These are phyloP conservation scores for Kluyveromyces lactis DNA, from an alignment of 805 yeast genomes.

Conservation along the genomic window DNA sequence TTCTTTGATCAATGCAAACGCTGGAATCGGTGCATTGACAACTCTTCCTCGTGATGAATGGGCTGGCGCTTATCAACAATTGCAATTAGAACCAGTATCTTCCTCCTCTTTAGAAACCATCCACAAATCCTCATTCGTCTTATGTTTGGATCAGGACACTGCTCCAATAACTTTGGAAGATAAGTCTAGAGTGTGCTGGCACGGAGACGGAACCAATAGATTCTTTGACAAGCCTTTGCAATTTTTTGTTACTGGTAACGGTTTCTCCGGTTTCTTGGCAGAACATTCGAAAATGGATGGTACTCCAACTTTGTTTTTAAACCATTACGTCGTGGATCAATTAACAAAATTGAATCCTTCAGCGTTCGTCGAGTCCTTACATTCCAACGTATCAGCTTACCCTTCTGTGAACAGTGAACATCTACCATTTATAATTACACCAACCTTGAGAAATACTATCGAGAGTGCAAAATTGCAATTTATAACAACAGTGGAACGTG, in stretches of 20 bases:
- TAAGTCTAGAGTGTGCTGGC: slow-evolving; percentile 83
- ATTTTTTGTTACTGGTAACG: slow-evolving; percentile 73
- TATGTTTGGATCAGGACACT: slow-evolving; percentile 63
- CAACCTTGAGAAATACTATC: slow-evolving; percentile 43
- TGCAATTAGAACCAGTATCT: slow-evolving; percentile 55
- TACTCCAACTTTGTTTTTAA: slow-evolving; percentile 84
- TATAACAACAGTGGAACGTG: slow-evolving; percentile 42
- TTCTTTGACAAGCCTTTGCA: slow-evolving; percentile 89
- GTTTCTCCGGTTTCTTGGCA: slow-evolving; percentile 85
- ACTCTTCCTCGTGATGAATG: slow-evolving; percentile 81
- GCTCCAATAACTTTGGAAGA: slow-evolving; percentile 72
- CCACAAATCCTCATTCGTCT: slow-evolving; percentile 68
- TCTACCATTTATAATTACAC: slow-evolving; percentile 52
- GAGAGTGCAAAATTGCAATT: slow-evolving; percentile 49
- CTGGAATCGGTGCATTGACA: slow-evolving; percentile 72
- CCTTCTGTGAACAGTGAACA: slow-evolving; percentile 12
- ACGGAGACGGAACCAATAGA: slow-evolving; percentile 89
- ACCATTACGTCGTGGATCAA: slow-evolving; percentile 60
- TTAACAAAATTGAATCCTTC: slow-evolving; percentile 39
- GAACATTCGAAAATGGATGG: slow-evolving; percentile 99
- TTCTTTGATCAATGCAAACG: slow-evolving; percentile 20
- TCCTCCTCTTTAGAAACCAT: slow-evolving; percentile 54
- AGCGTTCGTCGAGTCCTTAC: slow-evolving; percentile 14
- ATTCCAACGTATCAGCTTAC: slow-evolving; percentile 5
- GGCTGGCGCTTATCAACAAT: slow-evolving; percentile 49